Base-by-base conservation (phyloP, 2,329 filamentous ascomycete species). In the Fusarium ambrosium region DNA sequence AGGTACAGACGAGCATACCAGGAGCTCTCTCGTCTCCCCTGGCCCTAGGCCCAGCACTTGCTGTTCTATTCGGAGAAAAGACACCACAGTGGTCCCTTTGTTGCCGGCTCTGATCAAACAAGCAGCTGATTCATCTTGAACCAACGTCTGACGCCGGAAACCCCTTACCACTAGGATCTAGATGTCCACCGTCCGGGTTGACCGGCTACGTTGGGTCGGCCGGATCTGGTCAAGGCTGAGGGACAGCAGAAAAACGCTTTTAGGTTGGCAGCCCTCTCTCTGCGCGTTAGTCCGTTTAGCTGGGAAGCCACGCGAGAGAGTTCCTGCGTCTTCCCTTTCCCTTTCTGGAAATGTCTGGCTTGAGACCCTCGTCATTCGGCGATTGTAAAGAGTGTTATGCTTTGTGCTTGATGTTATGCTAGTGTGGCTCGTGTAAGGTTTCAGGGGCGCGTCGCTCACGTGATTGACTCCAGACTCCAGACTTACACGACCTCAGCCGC, bases 221-320 rank as follows among this genome's bases (percentile, higher is more conserved):
- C 73, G 73, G 73, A 75, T 75, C 60, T 70, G 66, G 73, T 51
- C 61, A 75, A 75, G 72, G 53, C 66, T 73, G 65, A 53, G 58
- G 16, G 41, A 37, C 39, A 48, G 32, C 36, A 60, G 11, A 58
- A 32, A 27, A 64, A 37, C 53, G 59, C 27, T n/a, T 65, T 62
- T 55, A 37, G 69, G 55, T 62, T 53, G 61, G 16, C 37, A 73
- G 58, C 29, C 45, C 39, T 75, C 32, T 64, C 39, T 75, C 32
- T 64, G 27, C 29, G 37, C 22, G 55, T 55, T 36, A 29, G 27
- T 11, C 51, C 39, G 27, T 51, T 64, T 63, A 51, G 66, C 58
- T 24, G 11, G 24, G 36, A 58, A 75, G 66, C 58, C 70, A 71
- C 39, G 5, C 39, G 18, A 18, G 13, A 18, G 13, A 18, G 36